These are phyloP conservation scores for Ceratobasidium papillatum DNA, from an alignment of 1,284 basidiomycete species.

Conservation along the genomic window DNA sequence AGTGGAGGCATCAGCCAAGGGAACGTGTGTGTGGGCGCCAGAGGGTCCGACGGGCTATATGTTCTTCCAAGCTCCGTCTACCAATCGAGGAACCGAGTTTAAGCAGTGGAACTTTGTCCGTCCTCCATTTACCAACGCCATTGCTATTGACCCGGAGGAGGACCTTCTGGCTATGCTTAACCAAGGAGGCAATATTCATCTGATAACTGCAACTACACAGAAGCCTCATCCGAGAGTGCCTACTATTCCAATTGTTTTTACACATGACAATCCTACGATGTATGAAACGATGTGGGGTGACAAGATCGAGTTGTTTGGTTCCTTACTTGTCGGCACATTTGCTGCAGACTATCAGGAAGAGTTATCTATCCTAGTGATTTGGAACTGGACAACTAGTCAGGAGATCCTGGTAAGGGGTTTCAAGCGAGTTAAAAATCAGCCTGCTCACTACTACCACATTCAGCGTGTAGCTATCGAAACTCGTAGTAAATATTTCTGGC, in stretches of 20 bases:
- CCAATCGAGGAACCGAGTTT: neutral
- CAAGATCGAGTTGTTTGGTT: neutral
- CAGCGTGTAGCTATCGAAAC: too few relatives aligned
- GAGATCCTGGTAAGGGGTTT: neutral
- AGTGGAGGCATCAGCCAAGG: neutral
- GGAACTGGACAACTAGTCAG: neutral
- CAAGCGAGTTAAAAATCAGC: neutral
- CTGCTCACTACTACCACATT: neutral
- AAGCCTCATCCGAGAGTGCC: neutral
- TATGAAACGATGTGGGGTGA: neutral
- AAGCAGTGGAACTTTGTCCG: neutral
- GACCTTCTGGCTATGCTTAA: neutral
- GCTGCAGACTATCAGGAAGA: neutral
- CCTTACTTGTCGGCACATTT: neutral
- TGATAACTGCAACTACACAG: neutral
- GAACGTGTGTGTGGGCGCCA: neutral
- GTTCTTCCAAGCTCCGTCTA: neutral
- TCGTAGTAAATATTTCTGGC: too few relatives aligned
- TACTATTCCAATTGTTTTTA: neutral
- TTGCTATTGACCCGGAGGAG: constrained; percentile 1
- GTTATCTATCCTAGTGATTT: neutral
- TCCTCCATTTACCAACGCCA: too few relatives aligned
- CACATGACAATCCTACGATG: neutral
- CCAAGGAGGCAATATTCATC: neutral
- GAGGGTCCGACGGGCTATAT: neutral